phyloP scores from a whole-genome alignment of 345 rosid species.

The Salix koriyanagi region DNA sequence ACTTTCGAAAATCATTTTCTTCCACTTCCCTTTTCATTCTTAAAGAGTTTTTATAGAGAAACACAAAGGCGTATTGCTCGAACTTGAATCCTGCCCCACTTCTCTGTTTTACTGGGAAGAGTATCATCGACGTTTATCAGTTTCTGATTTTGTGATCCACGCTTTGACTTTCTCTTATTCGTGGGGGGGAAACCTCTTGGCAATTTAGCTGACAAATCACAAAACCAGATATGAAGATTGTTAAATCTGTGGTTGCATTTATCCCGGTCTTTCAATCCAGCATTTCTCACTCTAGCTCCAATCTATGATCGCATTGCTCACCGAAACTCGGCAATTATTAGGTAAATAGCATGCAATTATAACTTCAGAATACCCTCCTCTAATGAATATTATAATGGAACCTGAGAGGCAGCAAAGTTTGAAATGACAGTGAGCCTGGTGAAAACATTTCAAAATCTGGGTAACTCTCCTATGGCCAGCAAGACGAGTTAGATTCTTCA shows the following conservation, averaged over 20 bases:
- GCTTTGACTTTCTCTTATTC: background rate
- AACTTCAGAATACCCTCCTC: too few species aligned
- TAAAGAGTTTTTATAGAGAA: too few species aligned
- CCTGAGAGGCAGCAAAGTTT: background rate
- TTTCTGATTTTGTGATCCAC: background rate
- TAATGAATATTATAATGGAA: background rate
- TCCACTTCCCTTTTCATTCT: too few species aligned
- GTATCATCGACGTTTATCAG: background rate
- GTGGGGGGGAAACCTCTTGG: too few species aligned
- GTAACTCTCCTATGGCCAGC: background rate
- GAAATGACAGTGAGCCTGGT: background rate
- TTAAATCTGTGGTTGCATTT: background rate
- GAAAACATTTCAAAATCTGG: background rate
- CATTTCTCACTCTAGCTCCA: background rate
- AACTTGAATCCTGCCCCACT: background rate
- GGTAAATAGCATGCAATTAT: background rate
- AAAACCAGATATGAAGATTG: too few species aligned
- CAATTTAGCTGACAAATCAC: too few species aligned
- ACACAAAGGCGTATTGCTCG: background rate
- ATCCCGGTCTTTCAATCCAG: background rate
- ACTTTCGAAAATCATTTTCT: too few species aligned
- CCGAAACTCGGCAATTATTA: background rate
- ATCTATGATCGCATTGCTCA: background rate
- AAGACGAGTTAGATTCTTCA: background rate
- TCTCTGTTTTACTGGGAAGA: background rate